phyloP scores from a whole-genome alignment of 345 rosid genomes.

The Adansonia digitata region DNA sequence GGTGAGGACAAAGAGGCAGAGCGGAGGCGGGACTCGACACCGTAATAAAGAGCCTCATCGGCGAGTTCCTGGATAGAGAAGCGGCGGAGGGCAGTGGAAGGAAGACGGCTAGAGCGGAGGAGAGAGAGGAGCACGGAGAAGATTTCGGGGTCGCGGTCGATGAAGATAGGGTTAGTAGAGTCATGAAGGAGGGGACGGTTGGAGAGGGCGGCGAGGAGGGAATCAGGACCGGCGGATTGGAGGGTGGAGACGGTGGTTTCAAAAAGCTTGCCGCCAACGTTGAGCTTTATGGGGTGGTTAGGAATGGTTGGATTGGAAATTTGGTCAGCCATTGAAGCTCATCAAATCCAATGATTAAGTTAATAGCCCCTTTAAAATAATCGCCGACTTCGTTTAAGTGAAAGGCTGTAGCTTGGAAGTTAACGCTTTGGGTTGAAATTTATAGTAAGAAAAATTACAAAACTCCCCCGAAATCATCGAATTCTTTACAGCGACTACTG shows the following conservation, averaged over 20 bases:
- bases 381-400: no score
- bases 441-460: not conserved
- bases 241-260: slow-evolving; percentile 78
- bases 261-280: slow-evolving; percentile 84
- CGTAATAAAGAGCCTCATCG: slow-evolving; percentile 86
- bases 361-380: not conserved
- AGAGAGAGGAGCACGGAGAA: slow-evolving; percentile 80
- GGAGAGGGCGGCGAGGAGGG: slow-evolving; percentile 73
- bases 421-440: not conserved
- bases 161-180: slow-evolving; percentile 47
- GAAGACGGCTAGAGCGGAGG: slow-evolving; percentile 68
- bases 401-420: not conserved
- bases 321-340: slow-evolving; percentile 8
- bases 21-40: slow-evolving; percentile 63
- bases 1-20: slow-evolving; percentile 62
- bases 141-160: slow-evolving; percentile 92
- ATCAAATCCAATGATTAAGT: not conserved
- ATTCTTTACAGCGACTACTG: not conserved
- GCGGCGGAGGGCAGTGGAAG: slow-evolving; percentile 42
- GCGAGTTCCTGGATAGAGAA: slow-evolving; percentile 82
- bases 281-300: slow-evolving; percentile 58
- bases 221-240: slow-evolving; percentile 70
- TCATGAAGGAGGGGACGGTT: slow-evolving; percentile 33
- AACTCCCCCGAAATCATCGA: not conserved
- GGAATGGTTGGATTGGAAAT: not conserved